A percentile compares a stretch with the other conserved stretches of the same genome.
These are phyloP conservation scores for Syzygium malaccense DNA, from an alignment of 441 rosid genomes.

Conservation along the genomic window DNA sequence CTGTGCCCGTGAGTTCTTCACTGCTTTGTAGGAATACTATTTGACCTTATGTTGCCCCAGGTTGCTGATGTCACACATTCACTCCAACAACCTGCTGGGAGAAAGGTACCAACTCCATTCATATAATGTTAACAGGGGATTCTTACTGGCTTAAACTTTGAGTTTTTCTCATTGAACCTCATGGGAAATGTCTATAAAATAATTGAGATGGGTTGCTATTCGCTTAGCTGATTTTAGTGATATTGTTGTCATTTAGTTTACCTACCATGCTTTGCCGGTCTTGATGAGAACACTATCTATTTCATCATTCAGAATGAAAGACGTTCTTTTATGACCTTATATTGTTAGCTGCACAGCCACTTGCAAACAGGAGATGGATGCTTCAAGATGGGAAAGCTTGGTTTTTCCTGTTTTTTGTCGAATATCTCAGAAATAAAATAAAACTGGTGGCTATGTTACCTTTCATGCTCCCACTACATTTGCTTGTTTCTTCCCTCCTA, in stretches of 20 bases:
- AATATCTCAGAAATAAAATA: neutral
- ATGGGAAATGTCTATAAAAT: neutral
- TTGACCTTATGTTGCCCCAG: slow-evolving; percentile 30
- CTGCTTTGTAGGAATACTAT: neutral
- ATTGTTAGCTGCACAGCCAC: neutral
- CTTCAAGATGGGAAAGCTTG: neutral
- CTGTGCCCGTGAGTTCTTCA: neutral
- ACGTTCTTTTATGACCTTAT: neutral
- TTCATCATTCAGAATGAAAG: neutral
- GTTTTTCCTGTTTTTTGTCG: neutral
- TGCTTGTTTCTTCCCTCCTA: neutral
- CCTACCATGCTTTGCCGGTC: neutral
- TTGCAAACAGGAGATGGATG: neutral
- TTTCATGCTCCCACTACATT: neutral
- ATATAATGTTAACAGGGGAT: neutral
- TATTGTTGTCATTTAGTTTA: neutral
- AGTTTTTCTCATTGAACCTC: neutral
- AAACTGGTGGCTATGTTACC: neutral
- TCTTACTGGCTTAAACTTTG: neutral
- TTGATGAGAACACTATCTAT: neutral
- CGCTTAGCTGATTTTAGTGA: neutral
- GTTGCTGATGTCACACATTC: slow-evolving; percentile 95
- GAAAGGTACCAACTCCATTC: slow-evolving; percentile 41
- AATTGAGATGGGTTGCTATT: neutral
- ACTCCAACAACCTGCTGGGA: slow-evolving; percentile 93